Conservation (phyloP, 805 yeast genomes). For the Hanseniaspora mollemarum region DNA sequence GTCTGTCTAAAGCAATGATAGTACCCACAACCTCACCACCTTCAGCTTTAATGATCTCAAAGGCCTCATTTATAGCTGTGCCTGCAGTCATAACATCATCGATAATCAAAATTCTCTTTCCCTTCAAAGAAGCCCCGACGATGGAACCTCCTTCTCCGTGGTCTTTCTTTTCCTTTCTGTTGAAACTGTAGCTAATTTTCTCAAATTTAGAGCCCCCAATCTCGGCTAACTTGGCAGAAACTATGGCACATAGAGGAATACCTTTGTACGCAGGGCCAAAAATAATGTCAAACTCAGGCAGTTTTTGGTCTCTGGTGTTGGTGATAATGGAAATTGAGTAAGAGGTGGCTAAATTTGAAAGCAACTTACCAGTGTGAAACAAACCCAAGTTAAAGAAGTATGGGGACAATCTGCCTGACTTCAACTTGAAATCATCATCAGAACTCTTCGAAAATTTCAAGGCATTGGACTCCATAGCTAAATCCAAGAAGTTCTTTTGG, state of each 20-base stretch:
- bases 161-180: conserved; percentile 91
- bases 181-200: conserved; percentile 76
- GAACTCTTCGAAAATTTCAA: conserved; percentile 43
- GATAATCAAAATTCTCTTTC: conserved; percentile 67
- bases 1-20: conserved; percentile 88
- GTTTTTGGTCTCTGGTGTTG: conserved; percentile 37
- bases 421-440: conserved; percentile 69
- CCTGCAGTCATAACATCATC: conserved; percentile 99
- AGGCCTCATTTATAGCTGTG: conserved; percentile 92
- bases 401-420: conserved; percentile 89
- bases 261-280: conserved; percentile 99
- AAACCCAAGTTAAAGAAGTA: conserved; percentile 92
- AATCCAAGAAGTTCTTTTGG: conserved; percentile 60
- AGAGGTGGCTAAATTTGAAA: conserved; percentile 73
- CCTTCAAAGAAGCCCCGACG: conserved; percentile 70
- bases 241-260: conserved; percentile 85
- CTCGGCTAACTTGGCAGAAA: conserved; percentile 86
- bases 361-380: conserved; percentile 66
- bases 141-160: conserved; percentile 97
- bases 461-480: conserved; percentile 72
- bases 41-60: conserved; percentile 57
- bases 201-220: conserved; percentile 70
- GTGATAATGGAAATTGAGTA: conserved; percentile 76
- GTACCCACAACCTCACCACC: conserved; percentile 71
- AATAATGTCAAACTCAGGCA: conserved; percentile 73